Percentiles rank a stretch among this genome's conserved stretches.
phyloP scores from a whole-genome alignment of 1,284 basidiomycete genomes.

The Erythrobasidium hasegawianum region DNA sequence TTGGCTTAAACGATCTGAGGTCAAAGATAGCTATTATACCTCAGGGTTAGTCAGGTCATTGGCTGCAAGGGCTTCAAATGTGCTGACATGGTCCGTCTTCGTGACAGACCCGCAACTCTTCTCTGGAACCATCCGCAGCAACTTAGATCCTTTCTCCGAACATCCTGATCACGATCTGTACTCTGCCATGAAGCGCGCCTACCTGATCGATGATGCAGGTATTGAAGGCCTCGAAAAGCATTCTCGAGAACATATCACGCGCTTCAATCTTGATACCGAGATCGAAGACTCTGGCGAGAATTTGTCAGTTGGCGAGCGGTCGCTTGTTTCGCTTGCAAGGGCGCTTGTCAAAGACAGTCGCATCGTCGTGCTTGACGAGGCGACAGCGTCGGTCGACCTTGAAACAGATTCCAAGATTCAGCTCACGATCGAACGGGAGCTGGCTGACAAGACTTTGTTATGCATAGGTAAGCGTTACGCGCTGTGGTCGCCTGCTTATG shows the following conservation, averaged over 20 bases:
- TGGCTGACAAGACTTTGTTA: conserved; percentile 69
- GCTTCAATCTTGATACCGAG: conserved; percentile 69
- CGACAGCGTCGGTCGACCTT: conserved; percentile 64
- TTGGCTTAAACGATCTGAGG: conserved; percentile 54
- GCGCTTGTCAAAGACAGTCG: conserved; percentile 73
- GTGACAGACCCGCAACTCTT: conserved; percentile 21
- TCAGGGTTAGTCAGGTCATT: conserved; percentile 71
- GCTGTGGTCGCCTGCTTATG: neutral
- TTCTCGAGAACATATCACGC: neutral
- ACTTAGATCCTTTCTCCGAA: conserved; percentile 68
- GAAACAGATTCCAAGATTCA: conserved; percentile 79
- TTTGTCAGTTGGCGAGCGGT: conserved; percentile 63
- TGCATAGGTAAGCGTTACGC: neutral
- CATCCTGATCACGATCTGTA: conserved; percentile 52
- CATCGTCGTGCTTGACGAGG: conserved; percentile 74
- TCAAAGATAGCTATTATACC: conserved; percentile 66
- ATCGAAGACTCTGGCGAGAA: conserved; percentile 84
- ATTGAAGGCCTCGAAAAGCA: conserved; percentile 1
- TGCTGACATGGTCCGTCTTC: neutral
- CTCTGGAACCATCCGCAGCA: conserved; percentile 62
- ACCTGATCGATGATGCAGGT: conserved; percentile 40
- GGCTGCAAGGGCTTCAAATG: too few species aligned
- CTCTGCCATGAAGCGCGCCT: conserved; percentile 46
- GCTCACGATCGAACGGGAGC: conserved; percentile 76
- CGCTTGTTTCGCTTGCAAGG: conserved; percentile 72